A percentile compares a stretch with the other conserved stretches of the same genome.
Evolutionary conservation across 1,284 basidiomycete species (phyloP).

Genomic region (Erythrobasidium hasegawianum): DNA sequence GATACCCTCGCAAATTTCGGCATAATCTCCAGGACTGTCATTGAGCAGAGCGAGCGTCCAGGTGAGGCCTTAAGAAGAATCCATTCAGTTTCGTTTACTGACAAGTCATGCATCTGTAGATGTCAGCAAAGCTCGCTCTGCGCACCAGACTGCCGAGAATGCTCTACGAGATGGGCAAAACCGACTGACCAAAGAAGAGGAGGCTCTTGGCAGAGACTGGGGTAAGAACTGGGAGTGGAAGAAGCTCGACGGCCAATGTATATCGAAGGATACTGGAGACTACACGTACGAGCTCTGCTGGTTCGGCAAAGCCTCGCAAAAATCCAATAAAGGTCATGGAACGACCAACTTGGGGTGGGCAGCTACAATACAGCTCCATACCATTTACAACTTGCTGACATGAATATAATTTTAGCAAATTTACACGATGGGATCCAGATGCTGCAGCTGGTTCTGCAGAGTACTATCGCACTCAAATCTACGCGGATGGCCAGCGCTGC

Average conservation of each 20-base stretch:
- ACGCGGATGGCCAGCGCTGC: slow-evolving; percentile 70
- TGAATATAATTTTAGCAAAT: slow-evolving; percentile 56
- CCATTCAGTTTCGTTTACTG: neutral
- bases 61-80: neutral
- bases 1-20: slow-evolving; percentile 66
- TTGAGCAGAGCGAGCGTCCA: slow-evolving; percentile 34
- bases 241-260: slow-evolving; percentile 78
- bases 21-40: slow-evolving; percentile 51
- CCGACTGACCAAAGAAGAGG: slow-evolving; percentile 54
- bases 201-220: slow-evolving; percentile 60
- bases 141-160: slow-evolving; percentile 51
- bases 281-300: slow-evolving; percentile 95
- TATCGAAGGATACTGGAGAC: slow-evolving; percentile 82
- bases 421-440: slow-evolving; percentile 68
- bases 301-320: slow-evolving; percentile 82
- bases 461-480: slow-evolving; percentile 77
- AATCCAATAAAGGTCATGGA: slow-evolving; percentile 73
- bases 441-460: slow-evolving; percentile 60
- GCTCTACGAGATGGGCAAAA: slow-evolving; percentile 60
- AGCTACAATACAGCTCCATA: neutral
- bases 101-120: slow-evolving; percentile 37
- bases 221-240: slow-evolving; percentile 90
- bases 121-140: slow-evolving; percentile 55
- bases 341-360: slow-evolving; percentile 76
- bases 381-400: neutral